Evolutionary conservation across 176 grass and related monocot species (phyloP).

Genomic region (Musa itinerans): DNA sequence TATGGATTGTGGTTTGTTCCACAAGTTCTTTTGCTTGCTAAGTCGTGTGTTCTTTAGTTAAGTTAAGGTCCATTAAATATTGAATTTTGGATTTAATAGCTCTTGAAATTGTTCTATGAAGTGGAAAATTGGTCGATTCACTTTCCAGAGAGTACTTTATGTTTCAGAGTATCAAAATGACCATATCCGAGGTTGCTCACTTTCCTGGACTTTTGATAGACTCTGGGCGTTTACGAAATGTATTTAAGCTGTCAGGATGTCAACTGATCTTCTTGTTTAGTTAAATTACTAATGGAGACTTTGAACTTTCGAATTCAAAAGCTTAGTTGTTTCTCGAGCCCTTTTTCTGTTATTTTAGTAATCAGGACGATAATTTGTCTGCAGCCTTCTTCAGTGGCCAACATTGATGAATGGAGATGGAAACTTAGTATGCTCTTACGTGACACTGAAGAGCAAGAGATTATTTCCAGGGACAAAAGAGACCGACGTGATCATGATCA

Average conservation of each 20-base stretch:
- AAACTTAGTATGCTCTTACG: conserved; percentile 85
- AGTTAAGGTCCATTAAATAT: background rate
- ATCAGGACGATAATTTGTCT: background rate
- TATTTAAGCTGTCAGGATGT: too few relatives aligned
- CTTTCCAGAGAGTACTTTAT: too few relatives aligned
- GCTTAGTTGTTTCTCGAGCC: background rate
- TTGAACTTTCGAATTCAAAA: background rate
- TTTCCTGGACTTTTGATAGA: too few relatives aligned
- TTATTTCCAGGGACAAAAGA: conserved; percentile 81
- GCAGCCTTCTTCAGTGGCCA: conserved; percentile 77
- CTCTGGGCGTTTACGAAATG: too few relatives aligned
- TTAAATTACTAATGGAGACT: too few relatives aligned
- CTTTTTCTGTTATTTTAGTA: background rate
- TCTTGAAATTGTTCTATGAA: background rate
- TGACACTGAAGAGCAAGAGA: conserved; percentile 74
- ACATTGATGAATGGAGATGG: conserved; percentile 99
- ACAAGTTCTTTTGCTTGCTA: background rate
- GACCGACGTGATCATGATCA: conserved; percentile 83
- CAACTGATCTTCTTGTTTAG: too few relatives aligned
- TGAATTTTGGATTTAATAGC: background rate
- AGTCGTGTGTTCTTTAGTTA: background rate
- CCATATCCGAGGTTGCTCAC: too few relatives aligned
- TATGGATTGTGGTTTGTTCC: conserved; percentile 6
- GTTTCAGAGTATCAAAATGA: too few relatives aligned
- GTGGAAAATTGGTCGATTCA: too few relatives aligned